A percentile compares a stretch with the other conserved stretches of the same genome.
Evolutionary conservation across 495 filamentous ascomycete species (phyloP).

Genomic region (Daldinia loculata): DNA sequence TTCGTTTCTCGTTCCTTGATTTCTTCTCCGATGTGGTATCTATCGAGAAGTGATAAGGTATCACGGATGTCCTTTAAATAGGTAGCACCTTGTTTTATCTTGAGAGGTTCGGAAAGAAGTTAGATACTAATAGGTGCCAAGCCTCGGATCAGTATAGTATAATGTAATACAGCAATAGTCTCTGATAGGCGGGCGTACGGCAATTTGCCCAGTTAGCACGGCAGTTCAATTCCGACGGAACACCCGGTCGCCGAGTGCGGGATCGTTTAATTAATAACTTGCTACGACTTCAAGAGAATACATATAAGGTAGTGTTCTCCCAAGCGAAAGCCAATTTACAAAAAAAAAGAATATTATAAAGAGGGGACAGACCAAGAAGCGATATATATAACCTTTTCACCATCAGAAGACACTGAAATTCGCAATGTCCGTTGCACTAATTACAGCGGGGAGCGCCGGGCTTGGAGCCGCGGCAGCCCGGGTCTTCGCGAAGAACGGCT

Average conservation of each 20-base stretch:
- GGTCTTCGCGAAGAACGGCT: slow-evolving; percentile 57
- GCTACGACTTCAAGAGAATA: background rate
- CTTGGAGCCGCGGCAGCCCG: slow-evolving; percentile 64
- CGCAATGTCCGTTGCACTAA: slow-evolving; percentile 54
- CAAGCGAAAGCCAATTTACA: background rate
- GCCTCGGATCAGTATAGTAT: background rate
- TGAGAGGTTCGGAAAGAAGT: background rate
- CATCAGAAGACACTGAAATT: background rate
- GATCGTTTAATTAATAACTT: background rate
- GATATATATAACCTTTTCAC: background rate
- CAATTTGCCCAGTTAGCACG: background rate
- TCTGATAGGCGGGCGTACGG: background rate
- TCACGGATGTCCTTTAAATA: background rate
- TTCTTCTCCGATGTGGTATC: background rate
- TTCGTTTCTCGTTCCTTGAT: background rate
- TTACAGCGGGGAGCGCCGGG: slow-evolving; percentile 65
- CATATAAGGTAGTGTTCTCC: background rate
- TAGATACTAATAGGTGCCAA: background rate
- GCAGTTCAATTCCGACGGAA: background rate
- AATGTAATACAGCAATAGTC: background rate
- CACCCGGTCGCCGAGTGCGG: background rate
- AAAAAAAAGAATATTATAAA: background rate
- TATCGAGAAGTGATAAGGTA: background rate
- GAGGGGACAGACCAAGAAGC: too few species aligned
- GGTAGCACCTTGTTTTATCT: background rate